These are phyloP conservation scores for Lecanicillium sp. DNA, from an alignment of 2,329 filamentous ascomycete species.

Conservation along the genomic window DNA sequence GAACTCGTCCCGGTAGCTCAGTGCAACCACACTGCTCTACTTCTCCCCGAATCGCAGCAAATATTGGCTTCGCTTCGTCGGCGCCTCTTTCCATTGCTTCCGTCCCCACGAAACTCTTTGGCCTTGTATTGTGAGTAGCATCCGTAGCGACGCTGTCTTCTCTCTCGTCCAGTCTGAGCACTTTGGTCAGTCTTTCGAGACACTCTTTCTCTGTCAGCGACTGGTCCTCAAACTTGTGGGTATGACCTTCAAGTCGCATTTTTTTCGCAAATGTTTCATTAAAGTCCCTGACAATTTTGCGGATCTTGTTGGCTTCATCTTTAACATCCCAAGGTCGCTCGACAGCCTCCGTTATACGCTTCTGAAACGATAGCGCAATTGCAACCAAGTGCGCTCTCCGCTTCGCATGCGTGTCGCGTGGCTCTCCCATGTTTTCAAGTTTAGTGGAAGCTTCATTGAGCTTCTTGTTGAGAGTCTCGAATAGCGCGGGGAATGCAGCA, in stretches of 20 bases:
- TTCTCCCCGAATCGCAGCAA: constrained; percentile 9
- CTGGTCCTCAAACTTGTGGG: neutral
- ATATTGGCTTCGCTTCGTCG: neutral
- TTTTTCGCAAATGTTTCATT: constrained; percentile 17
- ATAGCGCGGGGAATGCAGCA: constrained; percentile 22
- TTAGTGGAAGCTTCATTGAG: constrained; percentile 12
- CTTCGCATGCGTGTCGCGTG: constrained; percentile 13
- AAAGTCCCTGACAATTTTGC: constrained; percentile 13
- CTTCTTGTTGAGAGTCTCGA: constrained; percentile 13
- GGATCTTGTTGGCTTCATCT: constrained; percentile 14
- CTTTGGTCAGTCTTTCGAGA: no score
- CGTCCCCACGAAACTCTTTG: no score
- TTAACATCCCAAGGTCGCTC: constrained; percentile 16
- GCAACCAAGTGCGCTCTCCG: constrained; percentile 18
- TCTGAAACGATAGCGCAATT: constrained; percentile 16
- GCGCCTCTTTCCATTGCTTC: no score
- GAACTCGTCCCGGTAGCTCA: constrained; percentile 23
- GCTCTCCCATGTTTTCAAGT: constrained; percentile 16
- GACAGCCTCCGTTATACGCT: constrained; percentile 13
- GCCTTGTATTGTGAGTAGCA: no score
- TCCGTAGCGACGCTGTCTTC: no score
- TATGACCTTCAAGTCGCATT: constrained; percentile 19
- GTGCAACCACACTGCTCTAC: constrained; percentile 19
- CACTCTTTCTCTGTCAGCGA: no score
- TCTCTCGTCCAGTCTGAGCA: no score